Base-by-base conservation (phyloP, 345 rosid genomes). In the Aegle marmelos region DNA sequence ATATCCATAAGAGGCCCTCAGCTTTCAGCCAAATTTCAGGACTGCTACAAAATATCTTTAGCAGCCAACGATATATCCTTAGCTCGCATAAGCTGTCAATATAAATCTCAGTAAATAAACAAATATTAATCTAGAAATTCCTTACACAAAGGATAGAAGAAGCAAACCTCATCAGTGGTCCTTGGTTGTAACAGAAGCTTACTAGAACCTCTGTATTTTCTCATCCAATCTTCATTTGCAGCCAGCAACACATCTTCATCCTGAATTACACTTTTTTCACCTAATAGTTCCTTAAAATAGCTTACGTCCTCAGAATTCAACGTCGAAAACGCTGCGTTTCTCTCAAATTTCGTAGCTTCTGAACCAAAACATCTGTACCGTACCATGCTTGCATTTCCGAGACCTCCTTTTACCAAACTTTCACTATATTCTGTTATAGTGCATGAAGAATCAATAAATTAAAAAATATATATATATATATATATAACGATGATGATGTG, bases 221-320 rank as follows among this genome's bases (percentile, higher is more conserved):
- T 84, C 98, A 92, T 88, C 99, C 99, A 96, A 86, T 96, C 99
- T n/a, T 87, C 84, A 88, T 92, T 96, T 31, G 89, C 97, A 81
- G 86, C 80, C 79, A 83, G 84, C 61, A 96, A 83, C 71, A 87
- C 84, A 63, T 92, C 94, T 82, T 94, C 93, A 81, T 96, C 98
- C 82, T 90, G 88, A 78, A 94, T 45, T 7, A 91, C 98, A 64
- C 88, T 85, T 74, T 85, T 94, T 22, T 89, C 97, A 59, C 98
- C 97, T 39, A 96, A 62, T 14, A 94, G 70, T 41, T 83, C 83
- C 83, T 81, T 92, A 64, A 96, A 94, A 76, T 85, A 87, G 73
- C 88, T 85, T 62, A 92, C 78, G 37, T 96, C 98, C 45, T 89
- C 91, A 0, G 89, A 82, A 84, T 87, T 87, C 85, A 96, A 79